A percentile compares a stretch with the other conserved stretches of the same genome.
phyloP scores from a whole-genome alignment of 306 rosid species.

The Ammopiptanthus mongolicus region DNA sequence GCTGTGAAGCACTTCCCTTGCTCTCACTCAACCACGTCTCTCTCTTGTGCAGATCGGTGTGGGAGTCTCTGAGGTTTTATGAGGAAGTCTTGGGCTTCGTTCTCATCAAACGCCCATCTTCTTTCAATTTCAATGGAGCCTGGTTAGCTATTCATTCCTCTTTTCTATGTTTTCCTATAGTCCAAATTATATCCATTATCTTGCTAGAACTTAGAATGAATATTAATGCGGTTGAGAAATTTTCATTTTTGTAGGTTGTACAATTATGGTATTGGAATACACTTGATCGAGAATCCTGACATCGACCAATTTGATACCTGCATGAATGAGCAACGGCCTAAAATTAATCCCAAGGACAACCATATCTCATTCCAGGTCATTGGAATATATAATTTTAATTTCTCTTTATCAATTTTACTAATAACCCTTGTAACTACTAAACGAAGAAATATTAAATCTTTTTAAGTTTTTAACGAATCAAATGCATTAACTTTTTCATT shows the following conservation, averaged over 20 bases:
- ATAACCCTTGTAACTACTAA: no score
- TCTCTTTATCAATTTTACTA: no score
- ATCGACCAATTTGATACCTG: conserved; percentile 40
- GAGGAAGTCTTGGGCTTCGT: conserved; percentile 72
- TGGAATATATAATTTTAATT: background rate
- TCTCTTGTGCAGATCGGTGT: conserved; percentile 61
- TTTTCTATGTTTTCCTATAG: background rate
- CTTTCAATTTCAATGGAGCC: conserved; percentile 83
- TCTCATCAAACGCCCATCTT: conserved; percentile 77
- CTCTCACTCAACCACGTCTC: conserved; percentile 76
- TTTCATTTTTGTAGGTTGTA: conserved; percentile 45
- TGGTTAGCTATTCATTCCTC: conserved; percentile 35
- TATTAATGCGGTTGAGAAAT: background rate
- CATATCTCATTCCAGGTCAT: conserved; percentile 73
- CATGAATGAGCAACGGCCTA: conserved; percentile 37
- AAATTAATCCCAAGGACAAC: conserved; percentile 78
- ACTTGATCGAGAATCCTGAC: conserved; percentile 66
- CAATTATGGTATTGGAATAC: conserved; percentile 80
- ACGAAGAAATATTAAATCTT: no score
- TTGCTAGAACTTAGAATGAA: background rate
- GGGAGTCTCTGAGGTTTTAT: conserved; percentile 64
- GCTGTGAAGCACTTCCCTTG: conserved; percentile 55
- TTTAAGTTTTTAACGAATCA: no score
- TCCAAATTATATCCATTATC: background rate
- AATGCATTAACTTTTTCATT: no score